phyloP scores from a whole-genome alignment of 1,139 yeast species.

The Yamadazyma atmosphaerica region DNA sequence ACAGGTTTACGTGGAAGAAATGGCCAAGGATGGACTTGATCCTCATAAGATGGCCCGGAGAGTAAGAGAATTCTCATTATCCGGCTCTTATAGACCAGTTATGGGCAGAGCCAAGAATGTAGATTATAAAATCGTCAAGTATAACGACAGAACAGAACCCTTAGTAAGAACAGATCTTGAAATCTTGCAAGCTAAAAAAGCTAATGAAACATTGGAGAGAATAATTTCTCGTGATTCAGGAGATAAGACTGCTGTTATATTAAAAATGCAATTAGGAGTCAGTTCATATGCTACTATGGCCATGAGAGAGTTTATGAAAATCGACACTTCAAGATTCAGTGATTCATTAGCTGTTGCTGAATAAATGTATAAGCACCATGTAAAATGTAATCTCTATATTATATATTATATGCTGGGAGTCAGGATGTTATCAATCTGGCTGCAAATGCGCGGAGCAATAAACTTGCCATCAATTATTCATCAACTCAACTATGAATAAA shows the following conservation, averaged over 20 bases:
- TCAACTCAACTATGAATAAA: too few species aligned
- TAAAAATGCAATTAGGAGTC: slow-evolving; percentile 77
- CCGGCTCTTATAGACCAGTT: slow-evolving; percentile 87
- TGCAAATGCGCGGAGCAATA: too few species aligned
- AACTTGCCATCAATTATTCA: too few species aligned
- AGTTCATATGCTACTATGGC: slow-evolving; percentile 99
- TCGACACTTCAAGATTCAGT: slow-evolving; percentile 66
- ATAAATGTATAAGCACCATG: too few species aligned
- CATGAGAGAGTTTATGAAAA: slow-evolving; percentile 83
- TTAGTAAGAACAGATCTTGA: slow-evolving; percentile 84
- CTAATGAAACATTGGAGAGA: slow-evolving; percentile 22
- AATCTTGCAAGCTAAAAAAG: slow-evolving; percentile 47
- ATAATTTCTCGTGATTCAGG: slow-evolving; percentile 28
- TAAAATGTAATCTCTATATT: too few species aligned
- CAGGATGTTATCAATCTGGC: too few species aligned
- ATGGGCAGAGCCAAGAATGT: slow-evolving; percentile 66
- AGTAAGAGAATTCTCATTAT: slow-evolving; percentile 83
- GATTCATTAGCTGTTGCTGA: slow-evolving; percentile 18
- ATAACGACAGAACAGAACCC: slow-evolving; percentile 63
- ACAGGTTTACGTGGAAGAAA: slow-evolving; percentile 65
- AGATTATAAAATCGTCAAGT: slow-evolving; percentile 64
- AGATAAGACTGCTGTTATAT: slow-evolving; percentile 63
- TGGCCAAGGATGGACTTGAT: slow-evolving; percentile 81
- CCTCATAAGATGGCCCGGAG: slow-evolving; percentile 83
- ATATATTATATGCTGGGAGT: too few species aligned